Conservation (phyloP, 1,284 basidiomycete species). For the Ganoderma multipileum region DNA sequence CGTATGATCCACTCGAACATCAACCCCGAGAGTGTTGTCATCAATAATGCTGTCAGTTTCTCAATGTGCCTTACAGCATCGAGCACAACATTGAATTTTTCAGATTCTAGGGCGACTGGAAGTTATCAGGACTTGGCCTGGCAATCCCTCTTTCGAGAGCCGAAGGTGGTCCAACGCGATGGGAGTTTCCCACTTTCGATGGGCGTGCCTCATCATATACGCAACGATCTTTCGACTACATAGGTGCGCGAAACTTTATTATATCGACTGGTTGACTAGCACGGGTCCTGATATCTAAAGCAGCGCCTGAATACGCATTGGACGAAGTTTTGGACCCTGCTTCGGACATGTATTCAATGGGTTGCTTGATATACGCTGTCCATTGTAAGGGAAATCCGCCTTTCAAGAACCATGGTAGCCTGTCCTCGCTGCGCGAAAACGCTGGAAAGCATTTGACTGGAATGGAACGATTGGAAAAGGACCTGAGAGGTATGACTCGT, state of each 20-base stretch:
- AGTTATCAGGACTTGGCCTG: conserved; percentile 89
- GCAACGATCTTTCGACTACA: conserved; percentile 94
- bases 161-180: conserved; percentile 79
- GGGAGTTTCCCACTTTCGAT: conserved; percentile 92
- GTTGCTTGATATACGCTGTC: conserved; percentile 89
- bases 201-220: conserved; percentile 81
- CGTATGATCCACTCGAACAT: conserved; percentile 94
- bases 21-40: conserved; percentile 83
- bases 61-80: not conserved
- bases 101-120: conserved; percentile 90
- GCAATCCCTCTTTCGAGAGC: conserved; percentile 80
- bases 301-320: conserved; percentile 94
- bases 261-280: not conserved
- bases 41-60: conserved; percentile 83
- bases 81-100: not conserved
- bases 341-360: conserved; percentile 95
- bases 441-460: conserved; percentile 71
- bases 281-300: not conserved
- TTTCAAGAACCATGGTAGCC: conserved; percentile 87
- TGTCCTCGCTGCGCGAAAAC: conserved; percentile 82
- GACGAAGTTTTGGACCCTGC: conserved; percentile 87
- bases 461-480: conserved; percentile 67
- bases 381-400: conserved; percentile 91
- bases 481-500: conserved; percentile 65
- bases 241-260: conserved; percentile 61